Evolutionary conservation across 768 basidiomycete genomes (phyloP), one percentile per base, ranked within the genome.

Genomic region (Epithele typhae): DNA sequence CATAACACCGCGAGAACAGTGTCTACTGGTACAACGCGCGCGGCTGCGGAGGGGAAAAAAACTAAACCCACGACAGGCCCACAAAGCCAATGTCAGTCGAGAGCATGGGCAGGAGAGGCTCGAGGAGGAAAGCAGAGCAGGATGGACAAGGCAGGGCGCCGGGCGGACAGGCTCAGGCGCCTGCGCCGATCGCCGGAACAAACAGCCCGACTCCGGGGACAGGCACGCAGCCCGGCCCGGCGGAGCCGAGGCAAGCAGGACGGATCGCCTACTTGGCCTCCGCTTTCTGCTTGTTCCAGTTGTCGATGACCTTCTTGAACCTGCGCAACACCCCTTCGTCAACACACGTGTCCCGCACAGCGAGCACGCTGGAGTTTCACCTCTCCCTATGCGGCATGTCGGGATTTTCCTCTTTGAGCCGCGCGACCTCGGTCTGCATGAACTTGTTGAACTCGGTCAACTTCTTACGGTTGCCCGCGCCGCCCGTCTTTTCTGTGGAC

Each of bases 381-480:
- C 87, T 75, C 50, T 87, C 85, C 61, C 79, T 79, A 67, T 89
- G 87, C 25, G 74, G 58, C 58, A 87, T 76, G 44, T 82, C 76
- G 25, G 87, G 87, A 53, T 88, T 76, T 15, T 78, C 70, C 57
- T 84, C 82, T 72, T 86, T 89, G 63, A 90, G 73, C 47, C 84
- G 82, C 25, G 82, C 81, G 74, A 89, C 81, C 63, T 89, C 87
- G 18, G 75, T 69, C 74, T 87, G 79, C 84, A 88, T 71, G 63
- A 84, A 91, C 63, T 82, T 85, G 63, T 90, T 90, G 68, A 85
- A 91, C 12, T 78, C 75, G 27, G 81, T 81, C 38, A 87, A 69
- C 64, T 78, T 77, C 63, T 75, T 87, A 64, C 73, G 77, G 59
- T 77, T 74, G 15, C 68, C 67, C 30, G 68, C 69, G 25, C 73